Evolutionary conservation across 257 asterid species (phyloP).

Genomic region (Lycium ferocissimum): DNA sequence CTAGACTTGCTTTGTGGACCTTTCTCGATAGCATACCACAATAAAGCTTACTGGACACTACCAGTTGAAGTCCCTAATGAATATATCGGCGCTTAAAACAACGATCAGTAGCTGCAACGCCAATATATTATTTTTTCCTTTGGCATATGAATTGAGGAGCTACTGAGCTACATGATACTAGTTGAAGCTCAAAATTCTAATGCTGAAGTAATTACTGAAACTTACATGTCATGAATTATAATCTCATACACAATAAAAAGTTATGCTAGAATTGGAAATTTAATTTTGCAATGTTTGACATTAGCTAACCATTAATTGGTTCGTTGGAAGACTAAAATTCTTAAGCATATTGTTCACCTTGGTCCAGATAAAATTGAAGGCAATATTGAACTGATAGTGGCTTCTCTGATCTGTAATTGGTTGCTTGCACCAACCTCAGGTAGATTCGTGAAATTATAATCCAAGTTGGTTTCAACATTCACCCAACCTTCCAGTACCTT

Average conservation of each 20-base stretch:
- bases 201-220: not conserved
- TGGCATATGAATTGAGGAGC: not conserved
- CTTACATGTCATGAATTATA: not conserved
- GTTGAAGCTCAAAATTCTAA: not conserved
- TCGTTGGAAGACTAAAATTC: not conserved
- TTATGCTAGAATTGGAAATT: not conserved
- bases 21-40: not conserved
- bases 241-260: not conserved
- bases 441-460: not conserved
- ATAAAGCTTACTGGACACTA: not conserved
- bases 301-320: not conserved
- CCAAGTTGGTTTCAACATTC: slow-evolving; percentile 26
- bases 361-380: slow-evolving; percentile 32
- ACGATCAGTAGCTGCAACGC: no score
- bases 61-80: not conserved
- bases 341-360: not conserved
- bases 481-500: slow-evolving; percentile 38
- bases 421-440: not conserved
- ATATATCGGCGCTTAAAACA: not conserved
- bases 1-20: not conserved
- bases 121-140: not conserved
- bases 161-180: not conserved
- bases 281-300: not conserved
- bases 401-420: not conserved
- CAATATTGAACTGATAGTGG: not conserved